A percentile compares a stretch with the other conserved stretches of the same genome.
Conservation (phyloP, 163 green algal species). For the Scenedesmus sp. region DNA sequence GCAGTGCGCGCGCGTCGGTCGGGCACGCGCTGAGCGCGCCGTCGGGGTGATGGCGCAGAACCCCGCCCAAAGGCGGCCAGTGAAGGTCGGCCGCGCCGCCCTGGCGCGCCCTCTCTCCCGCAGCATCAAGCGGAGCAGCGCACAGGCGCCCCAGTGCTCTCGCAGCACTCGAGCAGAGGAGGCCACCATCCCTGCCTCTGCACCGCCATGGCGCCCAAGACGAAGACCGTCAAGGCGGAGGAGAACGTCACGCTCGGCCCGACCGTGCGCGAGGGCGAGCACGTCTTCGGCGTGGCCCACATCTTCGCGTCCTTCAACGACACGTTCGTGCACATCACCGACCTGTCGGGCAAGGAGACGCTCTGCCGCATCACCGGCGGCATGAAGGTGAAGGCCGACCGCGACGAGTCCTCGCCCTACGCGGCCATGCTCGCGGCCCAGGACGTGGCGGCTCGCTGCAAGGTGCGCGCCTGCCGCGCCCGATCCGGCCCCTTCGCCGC, state of each 20-base stretch:
- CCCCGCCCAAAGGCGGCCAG: too few relatives aligned
- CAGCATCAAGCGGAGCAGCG: too few relatives aligned
- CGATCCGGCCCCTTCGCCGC: too few relatives aligned
- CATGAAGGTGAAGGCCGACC: constrained; percentile 99
- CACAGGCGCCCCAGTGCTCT: too few relatives aligned
- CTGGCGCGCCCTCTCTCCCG: too few relatives aligned
- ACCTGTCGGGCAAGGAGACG: constrained; percentile 99
- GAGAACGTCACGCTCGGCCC: constrained; percentile 88
- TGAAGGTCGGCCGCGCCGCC: too few relatives aligned
- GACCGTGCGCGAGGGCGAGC: constrained; percentile 93
- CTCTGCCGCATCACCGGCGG: constrained; percentile 96
- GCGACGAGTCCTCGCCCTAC: constrained; percentile 99
- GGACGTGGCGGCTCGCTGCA: constrained; percentile 90
- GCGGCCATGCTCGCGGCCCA: constrained; percentile 99
- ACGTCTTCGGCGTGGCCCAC: constrained; percentile 98
- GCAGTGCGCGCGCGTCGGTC: too few relatives aligned
- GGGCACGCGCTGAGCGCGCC: too few relatives aligned
- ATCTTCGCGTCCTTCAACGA: constrained; percentile 99
- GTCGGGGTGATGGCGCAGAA: too few relatives aligned
- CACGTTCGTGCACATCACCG: constrained; percentile 99
- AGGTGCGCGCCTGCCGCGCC: constrained; percentile 62
- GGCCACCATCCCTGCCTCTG: too few relatives aligned
- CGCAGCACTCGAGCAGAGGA: constrained; percentile 42
- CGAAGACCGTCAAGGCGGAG: constrained; percentile 58
- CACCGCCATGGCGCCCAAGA: constrained; percentile 72